phyloP scores from a whole-genome alignment of 2,329 filamentous ascomycete genomes.

The Dactylellina drechsleri region DNA sequence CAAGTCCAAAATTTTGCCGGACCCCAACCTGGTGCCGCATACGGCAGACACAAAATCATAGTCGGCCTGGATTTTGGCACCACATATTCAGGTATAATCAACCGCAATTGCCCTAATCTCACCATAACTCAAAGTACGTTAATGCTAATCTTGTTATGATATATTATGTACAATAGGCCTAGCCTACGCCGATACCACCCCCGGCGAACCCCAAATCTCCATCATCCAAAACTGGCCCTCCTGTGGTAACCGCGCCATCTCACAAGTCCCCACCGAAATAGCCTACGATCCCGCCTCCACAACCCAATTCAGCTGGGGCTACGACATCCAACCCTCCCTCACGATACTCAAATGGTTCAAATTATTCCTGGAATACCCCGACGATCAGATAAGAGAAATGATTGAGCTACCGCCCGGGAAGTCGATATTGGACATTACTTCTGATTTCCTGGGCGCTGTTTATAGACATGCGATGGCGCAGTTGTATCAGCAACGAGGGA shows the following conservation, averaged over 20 bases:
- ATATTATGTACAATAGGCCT: constrained; percentile 11
- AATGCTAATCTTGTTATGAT: too few species aligned
- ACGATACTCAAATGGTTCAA: constrained; percentile 56
- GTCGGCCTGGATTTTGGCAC: constrained; percentile 48
- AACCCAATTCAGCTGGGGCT: constrained; percentile 55
- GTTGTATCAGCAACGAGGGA: constrained; percentile 47
- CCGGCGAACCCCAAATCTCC: constrained; percentile 52
- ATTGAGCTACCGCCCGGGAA: constrained; percentile 53
- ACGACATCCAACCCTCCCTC: constrained; percentile 54
- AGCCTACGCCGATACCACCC: constrained; percentile 45
- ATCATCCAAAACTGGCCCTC: constrained; percentile 56
- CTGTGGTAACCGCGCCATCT: constrained; percentile 52
- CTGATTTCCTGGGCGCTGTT: constrained; percentile 55
- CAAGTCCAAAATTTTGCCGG: constrained; percentile 50
- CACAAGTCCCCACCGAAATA: constrained; percentile 55
- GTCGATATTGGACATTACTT: constrained; percentile 52
- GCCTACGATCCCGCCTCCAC: constrained; percentile 46
- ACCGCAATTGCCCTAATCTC: not conserved
- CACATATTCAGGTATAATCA: constrained; percentile 35
- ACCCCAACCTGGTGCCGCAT: constrained; percentile 27
- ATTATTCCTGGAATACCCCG: constrained; percentile 52
- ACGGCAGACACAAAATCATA: constrained; percentile 48
- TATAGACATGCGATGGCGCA: constrained; percentile 56
- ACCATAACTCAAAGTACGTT: not conserved
- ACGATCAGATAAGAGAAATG: constrained; percentile 48